phyloP scores from a whole-genome alignment of 1,139 yeast species.

The Taphrina sp. region DNA sequence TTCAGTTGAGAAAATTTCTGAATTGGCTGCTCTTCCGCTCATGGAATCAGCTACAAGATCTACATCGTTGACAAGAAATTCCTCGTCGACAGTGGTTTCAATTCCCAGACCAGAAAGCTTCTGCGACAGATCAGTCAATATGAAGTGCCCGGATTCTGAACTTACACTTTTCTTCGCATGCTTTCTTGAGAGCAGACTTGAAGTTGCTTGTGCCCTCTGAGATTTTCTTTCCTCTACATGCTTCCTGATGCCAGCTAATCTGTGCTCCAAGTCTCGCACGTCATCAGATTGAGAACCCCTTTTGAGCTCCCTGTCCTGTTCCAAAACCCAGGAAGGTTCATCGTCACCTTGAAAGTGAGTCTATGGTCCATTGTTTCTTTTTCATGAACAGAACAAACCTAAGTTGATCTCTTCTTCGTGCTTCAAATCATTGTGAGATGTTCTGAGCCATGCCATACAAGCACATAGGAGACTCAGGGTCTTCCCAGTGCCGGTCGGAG shows the following conservation, averaged over 20 bases:
- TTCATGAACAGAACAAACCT: no score
- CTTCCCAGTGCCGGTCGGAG: slow-evolving; percentile 70
- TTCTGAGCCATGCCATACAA: slow-evolving; percentile 80
- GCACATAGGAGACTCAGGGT: slow-evolving; percentile 62
- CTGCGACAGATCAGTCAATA: neutral
- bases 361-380: slow-evolving; percentile 9
- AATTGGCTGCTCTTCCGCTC: no score
- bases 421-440: no score
- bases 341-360: slow-evolving; percentile 14
- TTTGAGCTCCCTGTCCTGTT: slow-evolving; percentile 43
- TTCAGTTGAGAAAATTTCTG: neutral
- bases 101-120: neutral
- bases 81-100: slow-evolving; percentile 47
- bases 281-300: slow-evolving; percentile 36
- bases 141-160: no score
- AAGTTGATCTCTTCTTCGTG: slow-evolving; percentile 56
- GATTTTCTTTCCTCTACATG: slow-evolving; percentile 38
- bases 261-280: slow-evolving; percentile 3
- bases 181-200: neutral
- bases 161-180: no score
- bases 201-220: neutral
- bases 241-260: neutral
- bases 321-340: slow-evolving; percentile 46
- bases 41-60: no score
- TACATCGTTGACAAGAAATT: no score